Evolutionary conservation across 2,329 filamentous ascomycete species (phyloP), one percentile per base, ranked within the genome.

Genomic region (Colletotrichum sidae): DNA sequence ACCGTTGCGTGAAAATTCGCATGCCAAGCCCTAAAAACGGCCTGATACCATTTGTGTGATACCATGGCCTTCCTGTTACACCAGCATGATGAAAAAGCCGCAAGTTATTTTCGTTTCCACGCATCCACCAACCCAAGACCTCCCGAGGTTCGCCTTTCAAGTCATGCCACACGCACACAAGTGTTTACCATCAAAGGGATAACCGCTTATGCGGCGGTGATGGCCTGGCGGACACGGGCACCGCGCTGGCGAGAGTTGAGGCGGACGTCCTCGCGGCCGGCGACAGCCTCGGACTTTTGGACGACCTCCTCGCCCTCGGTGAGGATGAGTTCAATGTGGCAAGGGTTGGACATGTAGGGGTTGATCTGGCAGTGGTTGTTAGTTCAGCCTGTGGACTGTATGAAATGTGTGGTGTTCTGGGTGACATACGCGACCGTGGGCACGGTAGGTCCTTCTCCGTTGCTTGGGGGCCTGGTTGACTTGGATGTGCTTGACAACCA

Each of bases 391-490:
- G n/a, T 15, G 9, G 17, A 17, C 2, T 25, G 25, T 17, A 8
- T 41, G 2, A 12, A 17, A 25, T 9, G n/a, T 9, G n/a, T 25
- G 3, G 25, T 25, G 25, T 25, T 25, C 3, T 5, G 25, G 4
- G 25, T 5, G 25, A 93, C 94, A 78, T 96, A 97, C 95, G 88
- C 96, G 94, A 90, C 96, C 96, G 90, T 99, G 96, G 72, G 96
- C 96, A 90, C 96, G 94, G 92, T 99, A 99, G 81, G 96, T 99
- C 84, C 96, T 92, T 86, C 96, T 90, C 82, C 96, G 91, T 89
- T 98, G 95, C 92, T 98, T 98, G 79, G 96, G 96, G 76, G 96
- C 96, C 89, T 99, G 96, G 93, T 99, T 99, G 89, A 99, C 96
- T 88, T 99, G 96, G 86, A 99, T 99, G 92, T 97, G 96, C 93